Conservation (phyloP, 768 basidiomycete species). For the Amyloporia xantha region DNA sequence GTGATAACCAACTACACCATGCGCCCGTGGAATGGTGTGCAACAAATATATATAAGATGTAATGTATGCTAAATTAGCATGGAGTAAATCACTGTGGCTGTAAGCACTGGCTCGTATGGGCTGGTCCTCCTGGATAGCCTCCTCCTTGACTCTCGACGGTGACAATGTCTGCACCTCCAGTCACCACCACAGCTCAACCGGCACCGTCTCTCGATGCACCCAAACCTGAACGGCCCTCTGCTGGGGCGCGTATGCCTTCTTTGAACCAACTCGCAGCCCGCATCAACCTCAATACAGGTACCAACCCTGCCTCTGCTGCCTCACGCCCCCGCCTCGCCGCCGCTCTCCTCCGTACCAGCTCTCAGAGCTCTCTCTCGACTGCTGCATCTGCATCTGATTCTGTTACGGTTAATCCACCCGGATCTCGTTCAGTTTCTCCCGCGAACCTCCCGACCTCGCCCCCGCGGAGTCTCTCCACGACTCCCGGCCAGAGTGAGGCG, state of each 20-base stretch:
- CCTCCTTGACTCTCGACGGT: neutral
- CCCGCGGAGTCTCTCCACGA: conserved; percentile 36
- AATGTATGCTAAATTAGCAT: no score
- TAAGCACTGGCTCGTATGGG: no score
- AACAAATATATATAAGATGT: neutral
- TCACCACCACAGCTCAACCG: conserved; percentile 8
- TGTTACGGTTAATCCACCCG: conserved; percentile 56
- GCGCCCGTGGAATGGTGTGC: conserved; percentile 2
- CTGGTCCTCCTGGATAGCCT: neutral
- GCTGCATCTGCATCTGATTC: conserved; percentile 49
- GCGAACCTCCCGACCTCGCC: conserved; percentile 41
- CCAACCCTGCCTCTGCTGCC: conserved; percentile 29
- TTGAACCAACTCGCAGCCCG: conserved; percentile 79
- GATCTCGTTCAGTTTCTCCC: conserved; percentile 65
- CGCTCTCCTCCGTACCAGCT: conserved; percentile 57
- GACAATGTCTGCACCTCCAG: conserved; percentile 16
- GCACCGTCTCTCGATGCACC: conserved; percentile 27
- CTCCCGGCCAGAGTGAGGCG: conserved; percentile 28
- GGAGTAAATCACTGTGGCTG: no score
- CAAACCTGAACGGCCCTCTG: conserved; percentile 31
- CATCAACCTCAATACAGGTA: conserved; percentile 42
- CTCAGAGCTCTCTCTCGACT: conserved; percentile 44
- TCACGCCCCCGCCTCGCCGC: conserved; percentile 69
- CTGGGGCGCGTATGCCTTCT: conserved; percentile 50
- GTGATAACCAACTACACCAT: conserved; percentile 18